Conservation (phyloP, 345 rosid genomes). For the Populus pruinosa region DNA sequence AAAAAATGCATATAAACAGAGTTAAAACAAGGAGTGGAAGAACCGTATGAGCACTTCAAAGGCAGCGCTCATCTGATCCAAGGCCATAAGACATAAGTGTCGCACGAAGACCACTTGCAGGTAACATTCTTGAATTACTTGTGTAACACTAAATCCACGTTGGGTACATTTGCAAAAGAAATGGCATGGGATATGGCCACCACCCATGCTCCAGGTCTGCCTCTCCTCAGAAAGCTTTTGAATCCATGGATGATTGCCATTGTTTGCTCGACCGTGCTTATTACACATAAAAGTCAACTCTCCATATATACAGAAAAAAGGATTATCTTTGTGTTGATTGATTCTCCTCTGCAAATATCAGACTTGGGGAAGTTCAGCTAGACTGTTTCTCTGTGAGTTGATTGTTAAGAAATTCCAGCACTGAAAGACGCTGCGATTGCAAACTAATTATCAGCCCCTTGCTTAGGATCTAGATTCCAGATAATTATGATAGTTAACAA, state of each 20-base stretch:
- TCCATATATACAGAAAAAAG: slow-evolving; percentile 10
- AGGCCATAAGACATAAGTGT: not conserved
- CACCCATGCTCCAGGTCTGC: not conserved
- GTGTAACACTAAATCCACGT: not conserved
- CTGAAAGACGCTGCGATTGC: slow-evolving; percentile 62
- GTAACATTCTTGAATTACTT: not conserved
- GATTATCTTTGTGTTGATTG: not conserved
- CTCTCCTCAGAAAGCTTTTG: not conserved
- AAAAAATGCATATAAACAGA: not conserved
- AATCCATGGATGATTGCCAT: slow-evolving; percentile 1
- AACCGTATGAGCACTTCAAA: not conserved
- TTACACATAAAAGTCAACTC: slow-evolving; percentile 6
- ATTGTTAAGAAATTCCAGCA: slow-evolving; percentile 69
- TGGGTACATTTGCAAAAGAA: not conserved
- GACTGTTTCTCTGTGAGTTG: slow-evolving; percentile 58
- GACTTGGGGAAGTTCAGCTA: slow-evolving; percentile 19
- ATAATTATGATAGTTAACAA: not conserved
- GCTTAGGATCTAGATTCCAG: slow-evolving; percentile 4
- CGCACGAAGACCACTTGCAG: not conserved
- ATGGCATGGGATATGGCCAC: not conserved
- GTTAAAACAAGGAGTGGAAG: not conserved
- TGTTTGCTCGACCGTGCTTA: slow-evolving; percentile 10
- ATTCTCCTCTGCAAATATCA: not conserved
- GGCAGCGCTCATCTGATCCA: not conserved
- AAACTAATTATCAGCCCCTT: slow-evolving; percentile 6